Percentiles rank a stretch among this genome's conserved stretches.
These are phyloP conservation scores for Carex parvula DNA, from an alignment of 176 grass and related monocot genomes.

Conservation along the genomic window DNA sequence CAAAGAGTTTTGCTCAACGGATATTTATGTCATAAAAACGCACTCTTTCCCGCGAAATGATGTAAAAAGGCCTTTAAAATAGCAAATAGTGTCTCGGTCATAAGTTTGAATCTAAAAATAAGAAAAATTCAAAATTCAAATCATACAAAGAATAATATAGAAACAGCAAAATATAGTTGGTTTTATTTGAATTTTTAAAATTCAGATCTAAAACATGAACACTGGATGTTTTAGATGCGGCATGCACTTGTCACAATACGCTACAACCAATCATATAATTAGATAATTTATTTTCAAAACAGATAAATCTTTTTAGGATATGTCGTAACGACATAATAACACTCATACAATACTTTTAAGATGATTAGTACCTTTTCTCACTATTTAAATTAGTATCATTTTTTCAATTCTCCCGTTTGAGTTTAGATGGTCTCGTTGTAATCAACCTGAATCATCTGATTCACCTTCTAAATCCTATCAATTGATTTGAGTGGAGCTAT, in stretches of 20 bases:
- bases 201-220: background rate
- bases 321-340: background rate
- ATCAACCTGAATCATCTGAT: background rate
- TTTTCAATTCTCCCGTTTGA: too few species aligned
- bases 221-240: background rate
- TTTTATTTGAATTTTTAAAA: background rate
- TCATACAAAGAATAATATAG: background rate
- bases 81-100: background rate
- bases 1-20: too few species aligned
- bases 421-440: background rate
- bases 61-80: background rate
- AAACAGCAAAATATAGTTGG: background rate
- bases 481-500: background rate
- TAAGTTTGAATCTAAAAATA: background rate
- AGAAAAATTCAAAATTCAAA: conserved; percentile 2
- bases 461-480: background rate
- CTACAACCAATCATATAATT: background rate
- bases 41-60: background rate
- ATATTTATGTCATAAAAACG: background rate
- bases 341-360: too few species aligned
- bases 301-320: background rate
- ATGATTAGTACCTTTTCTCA: too few species aligned
- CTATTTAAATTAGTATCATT: too few species aligned
- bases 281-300: background rate
- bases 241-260: background rate